phyloP scores from a whole-genome alignment of 140 eudicot species.

The Erigeron philadelphicus region DNA sequence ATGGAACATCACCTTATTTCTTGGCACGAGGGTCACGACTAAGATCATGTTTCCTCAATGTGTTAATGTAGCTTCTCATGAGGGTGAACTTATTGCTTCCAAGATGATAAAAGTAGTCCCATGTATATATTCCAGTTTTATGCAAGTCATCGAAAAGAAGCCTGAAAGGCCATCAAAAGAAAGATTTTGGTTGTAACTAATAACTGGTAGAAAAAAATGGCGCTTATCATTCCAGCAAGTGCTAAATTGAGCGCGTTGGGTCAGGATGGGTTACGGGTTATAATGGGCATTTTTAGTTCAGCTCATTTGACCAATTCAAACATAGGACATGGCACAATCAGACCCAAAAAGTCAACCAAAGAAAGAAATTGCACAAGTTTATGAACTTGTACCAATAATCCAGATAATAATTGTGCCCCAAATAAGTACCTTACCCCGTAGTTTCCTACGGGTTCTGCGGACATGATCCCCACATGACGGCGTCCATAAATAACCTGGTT shows the following conservation, averaged over 20 bases:
- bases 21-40: constrained; percentile 67
- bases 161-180: constrained; percentile 33
- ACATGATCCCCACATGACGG: constrained; percentile 87
- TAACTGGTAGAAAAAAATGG: not conserved
- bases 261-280: not conserved
- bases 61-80: constrained; percentile 75
- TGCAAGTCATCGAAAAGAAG: constrained; percentile 88
- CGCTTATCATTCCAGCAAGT: constrained; percentile 4
- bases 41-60: constrained; percentile 71
- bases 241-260: not conserved
- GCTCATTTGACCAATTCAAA: not conserved
- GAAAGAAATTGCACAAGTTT: not conserved
- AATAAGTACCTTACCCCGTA: constrained; percentile 82
- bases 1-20: constrained; percentile 32
- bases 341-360: not conserved
- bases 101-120: constrained; percentile 80
- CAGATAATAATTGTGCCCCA: not conserved
- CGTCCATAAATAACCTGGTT: constrained; percentile 80
- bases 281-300: not conserved
- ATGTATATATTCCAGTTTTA: constrained; percentile 88
- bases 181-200: no score
- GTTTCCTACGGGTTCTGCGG: constrained; percentile 95
- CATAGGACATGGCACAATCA: not conserved
- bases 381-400: not conserved
- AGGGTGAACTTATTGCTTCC: constrained; percentile 85